Evolutionary conservation across 768 basidiomycete species (phyloP), one percentile per base, ranked within the genome.

Genomic region (Hydnomerulius pinastri): DNA sequence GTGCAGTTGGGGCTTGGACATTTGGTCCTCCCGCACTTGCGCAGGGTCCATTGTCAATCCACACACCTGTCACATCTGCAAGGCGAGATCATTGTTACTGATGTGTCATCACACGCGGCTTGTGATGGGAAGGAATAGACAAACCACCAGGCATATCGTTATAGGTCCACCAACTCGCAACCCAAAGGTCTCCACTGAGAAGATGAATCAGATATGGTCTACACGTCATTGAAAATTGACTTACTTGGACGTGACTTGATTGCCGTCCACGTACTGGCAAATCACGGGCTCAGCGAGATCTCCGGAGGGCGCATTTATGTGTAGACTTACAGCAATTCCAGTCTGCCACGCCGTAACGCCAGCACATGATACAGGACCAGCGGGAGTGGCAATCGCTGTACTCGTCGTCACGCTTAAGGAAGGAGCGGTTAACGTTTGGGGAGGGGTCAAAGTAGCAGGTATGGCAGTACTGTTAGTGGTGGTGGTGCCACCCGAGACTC

Each of bases 101-200:
- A 29, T 29, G 11, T n/a, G 28, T 29, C 6, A 11, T 11, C 28
- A 11, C 6, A 11, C n/a, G n/a, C n/a, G n/a, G n/a, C 11, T 29
- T 6, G 28, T 6, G 11, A 29, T 29, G 6, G 28, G 28, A 29
- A 11, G 6, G 6, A 11, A 6, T 6, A 29, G 27, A 61, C 62
- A 12, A 43, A 68, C 72, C 70, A 3, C 66, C 64, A 7, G 68
- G 71, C 28, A 59, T 18, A 64, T 79, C 76, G 18, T 62, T 58
- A 35, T 77, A 63, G 7, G 67, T 70, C 80, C 81, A 81, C 71
- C 73, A 77, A 45, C 70, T 60, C 4, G 79, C 78, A 1, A 67
- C 73, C 79, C 79, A 82, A 8, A 79, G 65, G 53, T 78, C 62
- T 10, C 77, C 76, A 45, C 79, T 79, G 43, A 0, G 2, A 24